Conservation (phyloP, 2,329 filamentous ascomycete species). For the Lanzia echinophila region DNA sequence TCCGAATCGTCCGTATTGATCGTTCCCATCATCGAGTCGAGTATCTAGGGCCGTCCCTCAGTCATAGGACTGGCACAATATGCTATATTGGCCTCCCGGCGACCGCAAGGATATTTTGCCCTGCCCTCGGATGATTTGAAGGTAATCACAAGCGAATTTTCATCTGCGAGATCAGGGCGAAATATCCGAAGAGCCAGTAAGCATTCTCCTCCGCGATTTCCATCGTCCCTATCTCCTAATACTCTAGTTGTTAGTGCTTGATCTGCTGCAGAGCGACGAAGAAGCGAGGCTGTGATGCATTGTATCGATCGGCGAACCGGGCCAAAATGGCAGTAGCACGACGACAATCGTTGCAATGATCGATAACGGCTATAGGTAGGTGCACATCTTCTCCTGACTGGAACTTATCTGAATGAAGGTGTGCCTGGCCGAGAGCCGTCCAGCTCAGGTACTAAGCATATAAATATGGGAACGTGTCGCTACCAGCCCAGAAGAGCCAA, state of each 20-base stretch:
- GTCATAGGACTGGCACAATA: background rate
- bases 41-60: too few relatives aligned
- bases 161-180: background rate
- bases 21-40: too few relatives aligned
- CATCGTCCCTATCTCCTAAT: background rate
- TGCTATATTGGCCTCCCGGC: background rate
- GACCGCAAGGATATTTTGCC: background rate
- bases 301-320: background rate
- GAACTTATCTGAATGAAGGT: background rate
- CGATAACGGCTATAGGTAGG: background rate
- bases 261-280: background rate
- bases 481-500: too few relatives aligned
- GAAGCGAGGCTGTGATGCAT: slow-evolving; percentile 2
- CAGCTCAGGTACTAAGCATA: too few relatives aligned
- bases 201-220: background rate
- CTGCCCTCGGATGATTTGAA: background rate
- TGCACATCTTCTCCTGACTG: background rate
- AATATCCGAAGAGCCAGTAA: background rate
- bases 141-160: background rate
- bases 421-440: too few relatives aligned
- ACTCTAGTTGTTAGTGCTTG: background rate
- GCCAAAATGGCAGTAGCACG: background rate
- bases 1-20: too few relatives aligned
- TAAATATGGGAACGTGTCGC: too few relatives aligned
- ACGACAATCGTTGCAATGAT: background rate